Conservation (phyloP, 352 stramenopile genomes). For the Nothophytophthora sp. region DNA sequence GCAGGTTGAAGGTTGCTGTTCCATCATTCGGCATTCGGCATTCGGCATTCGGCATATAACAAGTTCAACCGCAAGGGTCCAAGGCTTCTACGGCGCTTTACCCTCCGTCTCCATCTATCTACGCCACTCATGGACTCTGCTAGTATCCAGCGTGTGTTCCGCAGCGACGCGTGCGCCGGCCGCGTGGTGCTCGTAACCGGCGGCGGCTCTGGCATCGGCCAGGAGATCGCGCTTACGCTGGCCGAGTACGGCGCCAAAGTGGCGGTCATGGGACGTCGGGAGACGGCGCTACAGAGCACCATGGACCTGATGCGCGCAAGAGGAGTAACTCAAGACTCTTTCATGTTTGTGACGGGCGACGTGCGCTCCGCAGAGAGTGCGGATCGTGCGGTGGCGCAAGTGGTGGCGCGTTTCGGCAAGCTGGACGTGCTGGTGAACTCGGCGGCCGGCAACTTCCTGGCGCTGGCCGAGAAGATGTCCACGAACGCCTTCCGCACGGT, state of each 20-base stretch:
- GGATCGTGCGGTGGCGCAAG: constrained; percentile 70
- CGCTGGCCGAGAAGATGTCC: constrained; percentile 81
- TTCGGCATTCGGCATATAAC: neutral
- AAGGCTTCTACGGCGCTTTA: neutral
- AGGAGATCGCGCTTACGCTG: constrained; percentile 92
- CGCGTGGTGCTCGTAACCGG: constrained; percentile 93
- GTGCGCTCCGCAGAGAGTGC: constrained; percentile 89
- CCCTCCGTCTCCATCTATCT: neutral
- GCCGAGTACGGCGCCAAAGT: constrained; percentile 92
- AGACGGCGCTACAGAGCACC: constrained; percentile 89
- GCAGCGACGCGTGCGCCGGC: constrained; percentile 46
- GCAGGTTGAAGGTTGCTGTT: neutral
- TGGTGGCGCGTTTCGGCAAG: constrained; percentile 78
- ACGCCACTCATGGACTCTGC: constrained; percentile 47
- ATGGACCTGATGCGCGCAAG: constrained; percentile 49
- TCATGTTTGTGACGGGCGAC: constrained; percentile 66
- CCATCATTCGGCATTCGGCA: neutral
- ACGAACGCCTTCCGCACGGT: constrained; percentile 96
- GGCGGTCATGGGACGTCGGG: constrained; percentile 93
- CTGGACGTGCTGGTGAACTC: constrained; percentile 95
- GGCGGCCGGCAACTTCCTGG: constrained; percentile 95
- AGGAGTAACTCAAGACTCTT: constrained; percentile 32
- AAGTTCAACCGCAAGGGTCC: neutral
- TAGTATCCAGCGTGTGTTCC: constrained; percentile 56
- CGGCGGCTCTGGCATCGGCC: constrained; percentile 94